Conservation (phyloP, 208 protist species). For the Acanthamoeba quina region DNA sequence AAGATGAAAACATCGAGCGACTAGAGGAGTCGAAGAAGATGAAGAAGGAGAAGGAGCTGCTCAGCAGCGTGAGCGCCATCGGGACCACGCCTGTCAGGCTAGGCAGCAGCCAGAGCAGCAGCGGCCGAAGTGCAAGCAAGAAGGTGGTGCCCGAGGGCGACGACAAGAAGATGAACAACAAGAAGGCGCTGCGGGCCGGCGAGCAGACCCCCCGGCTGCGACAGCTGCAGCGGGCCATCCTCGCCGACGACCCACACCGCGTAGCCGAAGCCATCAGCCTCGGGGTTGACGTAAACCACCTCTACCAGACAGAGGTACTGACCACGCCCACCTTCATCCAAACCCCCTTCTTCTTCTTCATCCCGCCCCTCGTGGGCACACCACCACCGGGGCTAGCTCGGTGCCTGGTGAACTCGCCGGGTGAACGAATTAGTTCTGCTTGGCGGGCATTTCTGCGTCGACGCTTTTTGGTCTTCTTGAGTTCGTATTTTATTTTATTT, state of each 20-base stretch:
- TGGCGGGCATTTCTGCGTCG: too few species aligned
- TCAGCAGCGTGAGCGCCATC: conserved; percentile 1
- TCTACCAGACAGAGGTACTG: conserved; percentile 28
- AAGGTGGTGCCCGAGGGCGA: not conserved
- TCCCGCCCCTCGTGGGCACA: too few species aligned
- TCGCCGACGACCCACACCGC: conserved; percentile 33
- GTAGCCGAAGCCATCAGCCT: conserved; percentile 39
- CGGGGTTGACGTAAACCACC: conserved; percentile 27
- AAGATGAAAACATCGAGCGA: not conserved
- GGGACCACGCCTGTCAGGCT: not conserved
- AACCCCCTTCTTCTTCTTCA: too few species aligned
- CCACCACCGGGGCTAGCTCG: too few species aligned
- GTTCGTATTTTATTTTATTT: too few species aligned
- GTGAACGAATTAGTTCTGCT: too few species aligned
- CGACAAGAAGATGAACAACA: not conserved
- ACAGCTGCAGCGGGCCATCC: not conserved
- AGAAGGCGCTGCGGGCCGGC: not conserved
- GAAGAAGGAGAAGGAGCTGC: conserved; percentile 1
- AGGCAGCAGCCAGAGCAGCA: not conserved
- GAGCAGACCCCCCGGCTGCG: not conserved
- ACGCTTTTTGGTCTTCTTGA: too few species aligned
- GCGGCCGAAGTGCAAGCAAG: not conserved
- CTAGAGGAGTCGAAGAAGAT: not conserved
- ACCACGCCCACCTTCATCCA: too few species aligned
- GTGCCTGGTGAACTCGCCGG: too few species aligned